A percentile compares a stretch with the other conserved stretches of the same genome.
Conservation (phyloP, 495 filamentous ascomycete genomes). For the Rhypophila decipiens region DNA sequence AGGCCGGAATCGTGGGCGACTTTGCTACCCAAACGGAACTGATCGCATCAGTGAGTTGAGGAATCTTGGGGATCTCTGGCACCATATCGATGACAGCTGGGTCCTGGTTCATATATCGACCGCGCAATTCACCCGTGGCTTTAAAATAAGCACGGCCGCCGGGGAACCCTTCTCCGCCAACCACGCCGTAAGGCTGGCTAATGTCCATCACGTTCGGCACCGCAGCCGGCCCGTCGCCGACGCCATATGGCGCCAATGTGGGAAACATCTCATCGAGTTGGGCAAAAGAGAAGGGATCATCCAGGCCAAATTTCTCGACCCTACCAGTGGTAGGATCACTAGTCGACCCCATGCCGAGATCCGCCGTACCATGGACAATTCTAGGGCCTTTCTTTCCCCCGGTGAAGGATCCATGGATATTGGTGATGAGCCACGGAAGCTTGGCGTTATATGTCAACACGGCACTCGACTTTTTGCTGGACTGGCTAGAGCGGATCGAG, state of each 20-base stretch:
- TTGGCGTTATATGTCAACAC: constrained; percentile 75
- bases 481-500: constrained; percentile 38
- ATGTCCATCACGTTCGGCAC: constrained; percentile 83
- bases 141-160: constrained; percentile 73
- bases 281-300: constrained; percentile 63
- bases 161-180: constrained; percentile 79
- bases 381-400: constrained; percentile 63
- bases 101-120: constrained; percentile 60
- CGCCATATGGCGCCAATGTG: constrained; percentile 66
- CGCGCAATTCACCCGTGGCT: constrained; percentile 65
- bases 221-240: constrained; percentile 67
- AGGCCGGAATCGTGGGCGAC: constrained; percentile 57
- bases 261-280: constrained; percentile 73
- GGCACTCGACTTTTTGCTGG: constrained; percentile 48
- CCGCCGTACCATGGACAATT: constrained; percentile 75
- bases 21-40: constrained; percentile 92
- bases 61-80: constrained; percentile 67
- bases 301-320: constrained; percentile 77
- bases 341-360: constrained; percentile 62
- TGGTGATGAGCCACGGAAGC: constrained; percentile 63
- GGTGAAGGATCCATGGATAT: constrained; percentile 67
- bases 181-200: constrained; percentile 74
- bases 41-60: constrained; percentile 53
- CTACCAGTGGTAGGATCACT: constrained; percentile 73
- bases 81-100: constrained; percentile 38